Conservation (phyloP, 169 alveolate genomes). For the Plasmodium inui region DNA sequence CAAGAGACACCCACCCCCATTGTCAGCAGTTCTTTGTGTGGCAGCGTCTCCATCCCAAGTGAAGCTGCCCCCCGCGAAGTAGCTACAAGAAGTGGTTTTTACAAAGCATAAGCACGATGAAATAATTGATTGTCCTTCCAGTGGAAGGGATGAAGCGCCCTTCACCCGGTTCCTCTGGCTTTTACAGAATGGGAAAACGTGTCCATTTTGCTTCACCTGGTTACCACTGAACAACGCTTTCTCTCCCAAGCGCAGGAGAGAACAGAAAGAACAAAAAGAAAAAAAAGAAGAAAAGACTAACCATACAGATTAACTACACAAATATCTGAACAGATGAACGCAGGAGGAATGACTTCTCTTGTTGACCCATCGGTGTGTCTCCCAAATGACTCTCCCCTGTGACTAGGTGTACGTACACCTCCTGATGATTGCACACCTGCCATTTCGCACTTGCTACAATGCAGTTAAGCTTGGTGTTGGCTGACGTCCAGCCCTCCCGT, state of each 20-base stretch:
- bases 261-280: too few relatives aligned
- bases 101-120: background rate
- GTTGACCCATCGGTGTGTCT: background rate
- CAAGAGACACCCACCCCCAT: background rate
- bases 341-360: background rate
- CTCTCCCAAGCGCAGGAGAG: background rate
- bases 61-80: background rate
- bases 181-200: background rate
- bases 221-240: background rate
- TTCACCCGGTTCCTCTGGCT: background rate
- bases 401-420: background rate
- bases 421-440: background rate
- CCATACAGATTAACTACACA: background rate
- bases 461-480: background rate
- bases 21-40: background rate
- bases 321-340: background rate
- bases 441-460: background rate
- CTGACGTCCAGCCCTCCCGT: background rate
- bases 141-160: background rate
- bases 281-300: too few relatives aligned
- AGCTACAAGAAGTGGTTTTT: background rate
- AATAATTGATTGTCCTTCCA: background rate
- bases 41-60: background rate
- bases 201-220: background rate
- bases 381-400: background rate